Evolutionary conservation across 345 rosid genomes (phyloP).

Genomic region (Zanthoxylum bungeanum): DNA sequence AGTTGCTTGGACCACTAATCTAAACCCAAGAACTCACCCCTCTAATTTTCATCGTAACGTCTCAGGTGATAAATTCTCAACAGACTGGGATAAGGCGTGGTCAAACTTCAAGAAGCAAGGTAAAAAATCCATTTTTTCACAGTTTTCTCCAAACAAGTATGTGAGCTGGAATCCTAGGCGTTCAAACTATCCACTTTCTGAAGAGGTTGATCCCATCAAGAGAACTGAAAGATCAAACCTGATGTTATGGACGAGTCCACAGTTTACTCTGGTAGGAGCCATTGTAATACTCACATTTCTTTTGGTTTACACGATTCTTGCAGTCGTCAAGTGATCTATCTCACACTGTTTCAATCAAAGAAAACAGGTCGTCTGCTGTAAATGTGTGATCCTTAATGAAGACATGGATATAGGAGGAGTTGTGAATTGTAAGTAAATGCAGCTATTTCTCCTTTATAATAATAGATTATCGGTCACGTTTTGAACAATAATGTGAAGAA

Average conservation of each 20-base stretch:
- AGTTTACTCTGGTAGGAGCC: slow-evolving; percentile 68
- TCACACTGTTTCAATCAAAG: neutral
- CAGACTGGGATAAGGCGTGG: slow-evolving; percentile 97
- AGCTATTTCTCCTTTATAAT: too few species aligned
- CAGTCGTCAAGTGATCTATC: slow-evolving; percentile 56
- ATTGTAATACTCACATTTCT: slow-evolving; percentile 66
- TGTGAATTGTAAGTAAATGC: slow-evolving; percentile 11
- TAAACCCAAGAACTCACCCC: neutral
- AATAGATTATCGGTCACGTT: too few species aligned
- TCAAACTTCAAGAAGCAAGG: slow-evolving; percentile 75
- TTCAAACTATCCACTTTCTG: slow-evolving; percentile 78
- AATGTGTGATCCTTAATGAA: neutral
- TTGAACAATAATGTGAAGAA: too few species aligned
- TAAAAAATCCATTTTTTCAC: slow-evolving; percentile 61
- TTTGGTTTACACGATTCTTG: slow-evolving; percentile 77
- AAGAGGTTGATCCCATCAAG: slow-evolving; percentile 92
- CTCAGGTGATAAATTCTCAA: slow-evolving; percentile 67
- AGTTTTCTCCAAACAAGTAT: slow-evolving; percentile 69
- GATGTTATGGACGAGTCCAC: slow-evolving; percentile 81
- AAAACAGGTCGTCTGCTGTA: neutral
- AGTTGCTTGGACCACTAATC: neutral
- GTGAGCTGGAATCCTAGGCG: slow-evolving; percentile 87
- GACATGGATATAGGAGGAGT: neutral
- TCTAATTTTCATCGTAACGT: slow-evolving; percentile 5
- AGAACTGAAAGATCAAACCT: slow-evolving; percentile 84